Evolutionary conservation across 257 asterid species (phyloP).

Genomic region (Solanum habrochaites): DNA sequence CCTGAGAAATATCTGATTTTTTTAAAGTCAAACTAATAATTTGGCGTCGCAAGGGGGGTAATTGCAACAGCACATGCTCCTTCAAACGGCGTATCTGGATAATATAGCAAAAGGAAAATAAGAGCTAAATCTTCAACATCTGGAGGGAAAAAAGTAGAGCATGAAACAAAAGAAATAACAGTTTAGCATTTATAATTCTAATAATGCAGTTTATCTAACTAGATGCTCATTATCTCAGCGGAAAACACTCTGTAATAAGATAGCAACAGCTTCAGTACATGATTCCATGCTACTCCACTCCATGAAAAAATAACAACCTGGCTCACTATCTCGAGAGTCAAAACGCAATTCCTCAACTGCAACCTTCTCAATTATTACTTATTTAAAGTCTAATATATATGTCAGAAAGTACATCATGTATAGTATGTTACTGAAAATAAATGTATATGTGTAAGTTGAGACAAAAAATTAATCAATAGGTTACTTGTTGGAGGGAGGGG

Average conservation of each 20-base stretch:
- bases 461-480: neutral
- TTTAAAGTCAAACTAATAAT: conserved; percentile 56
- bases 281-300: neutral
- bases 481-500: neutral
- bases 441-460: neutral
- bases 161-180: neutral
- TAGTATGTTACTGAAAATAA: neutral
- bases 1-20: conserved; percentile 59
- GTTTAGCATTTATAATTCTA: neutral
- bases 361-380: neutral
- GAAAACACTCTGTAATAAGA: neutral
- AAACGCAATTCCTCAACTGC: neutral
- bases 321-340: neutral
- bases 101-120: conserved; percentile 3
- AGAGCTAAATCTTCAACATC: neutral
- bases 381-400: neutral
- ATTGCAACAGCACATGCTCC: conserved; percentile 75
- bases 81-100: conserved; percentile 86
- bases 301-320: neutral
- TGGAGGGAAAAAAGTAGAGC: neutral
- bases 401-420: neutral
- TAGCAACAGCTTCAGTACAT: neutral
- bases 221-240: neutral
- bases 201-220: neutral
- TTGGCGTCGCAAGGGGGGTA: conserved; percentile 91